Evolutionary conservation across 768 basidiomycete genomes (phyloP).

Genomic region (Suillus variegatus): DNA sequence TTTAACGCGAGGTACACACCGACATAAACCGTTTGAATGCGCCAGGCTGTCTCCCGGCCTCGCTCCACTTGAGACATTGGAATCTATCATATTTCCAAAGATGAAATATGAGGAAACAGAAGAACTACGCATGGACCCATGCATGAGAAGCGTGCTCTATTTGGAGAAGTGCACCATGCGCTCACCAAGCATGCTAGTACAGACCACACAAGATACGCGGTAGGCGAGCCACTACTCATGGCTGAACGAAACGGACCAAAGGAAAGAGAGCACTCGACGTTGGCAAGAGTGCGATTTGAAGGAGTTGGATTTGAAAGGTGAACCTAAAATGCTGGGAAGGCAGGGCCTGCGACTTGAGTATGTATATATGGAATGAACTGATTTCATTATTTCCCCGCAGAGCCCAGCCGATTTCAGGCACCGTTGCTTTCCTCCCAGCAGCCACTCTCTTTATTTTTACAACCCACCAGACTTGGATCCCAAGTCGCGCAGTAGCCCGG

Average conservation of each 20-base stretch:
- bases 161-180: constrained; percentile 7
- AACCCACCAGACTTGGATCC: not conserved
- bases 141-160: constrained; percentile 7
- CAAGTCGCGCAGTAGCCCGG: not conserved
- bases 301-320: not conserved
- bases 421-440: not conserved
- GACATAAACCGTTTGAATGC: constrained; percentile 90
- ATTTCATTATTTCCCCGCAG: constrained; percentile 28
- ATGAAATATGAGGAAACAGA: constrained; percentile 66
- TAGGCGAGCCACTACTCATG: constrained; percentile 76
- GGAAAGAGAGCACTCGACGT: not conserved
- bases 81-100: constrained; percentile 83
- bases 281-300: not conserved
- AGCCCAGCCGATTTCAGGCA: constrained; percentile 8
- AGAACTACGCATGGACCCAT: constrained; percentile 48
- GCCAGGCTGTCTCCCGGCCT: constrained; percentile 74
- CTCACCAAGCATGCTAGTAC: constrained; percentile 66
- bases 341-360: constrained; percentile 2
- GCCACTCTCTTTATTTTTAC: not conserved
- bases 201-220: constrained; percentile 78
- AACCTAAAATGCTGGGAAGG: not conserved
- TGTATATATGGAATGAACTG: constrained; percentile 12
- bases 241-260: constrained; percentile 16
- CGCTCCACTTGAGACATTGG: constrained; percentile 68
- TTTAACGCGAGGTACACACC: constrained; percentile 42